Evolutionary conservation across 2,329 filamentous ascomycete species (phyloP), one percentile per base, ranked within the genome.

Genomic region (Ophiostoma triangulosporum): DNA sequence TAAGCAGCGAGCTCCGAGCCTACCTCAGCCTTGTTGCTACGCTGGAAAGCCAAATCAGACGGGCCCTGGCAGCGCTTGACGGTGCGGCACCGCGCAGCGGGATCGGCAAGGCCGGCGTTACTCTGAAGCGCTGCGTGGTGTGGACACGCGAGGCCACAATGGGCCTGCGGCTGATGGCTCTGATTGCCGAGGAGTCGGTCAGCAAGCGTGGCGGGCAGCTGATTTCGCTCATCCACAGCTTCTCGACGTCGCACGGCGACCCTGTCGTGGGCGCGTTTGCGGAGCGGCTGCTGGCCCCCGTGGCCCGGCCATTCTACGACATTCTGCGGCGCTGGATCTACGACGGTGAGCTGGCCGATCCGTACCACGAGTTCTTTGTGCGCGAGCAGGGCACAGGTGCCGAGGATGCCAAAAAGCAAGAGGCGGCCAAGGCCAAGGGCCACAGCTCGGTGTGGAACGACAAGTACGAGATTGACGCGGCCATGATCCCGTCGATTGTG

Each of bases 91-190:
- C 85, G 2, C 76, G 83, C 48, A 77, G 79, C 45, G 84, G 84
- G 1, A 81, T 94, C 52, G 84, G 88, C 6, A 93, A 90, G 62
- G 84, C 87, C 1, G 89, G 90, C 1, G 91, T 98, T 14, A 98
- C 93, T 0, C 72, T 98, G 50, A 97, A 97, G 67, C 77, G 93
- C 64, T 97, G 91, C 62, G 86, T 98, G 3, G 86, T 98, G 24
- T 98, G 94, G 94, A 97, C 90, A 8, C 81, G 91, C 60, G 94
- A 98, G 67, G 88, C 93, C 6, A 98, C 93, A 1, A 94, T 97
- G 84, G 93, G 90, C 0, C 69, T 98, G 60, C 81, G 93, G 15
- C 73, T 98, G 53, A 90, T 98, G 86, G 94, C 88, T 62, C 68
- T 95, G 55, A 95, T 98, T 62, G 88, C 94, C 0, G 90, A 97